Base-by-base conservation (phyloP, 495 filamentous ascomycete genomes). In the Penicillium atrosanguineum region DNA sequence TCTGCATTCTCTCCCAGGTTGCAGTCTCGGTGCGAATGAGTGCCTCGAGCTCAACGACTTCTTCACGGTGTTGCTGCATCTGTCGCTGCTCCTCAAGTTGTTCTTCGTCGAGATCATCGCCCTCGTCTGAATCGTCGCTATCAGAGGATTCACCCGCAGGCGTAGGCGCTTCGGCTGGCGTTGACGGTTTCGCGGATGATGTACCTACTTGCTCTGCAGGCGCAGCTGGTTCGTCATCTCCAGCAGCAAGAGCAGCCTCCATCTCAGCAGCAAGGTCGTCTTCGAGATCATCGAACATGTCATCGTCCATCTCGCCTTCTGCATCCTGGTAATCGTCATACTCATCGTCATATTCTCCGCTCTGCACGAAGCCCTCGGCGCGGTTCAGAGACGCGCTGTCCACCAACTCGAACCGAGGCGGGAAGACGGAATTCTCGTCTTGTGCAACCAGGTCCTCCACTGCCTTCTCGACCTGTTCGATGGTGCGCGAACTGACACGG, bases 381-480 rank as follows among this genome's bases (percentile, higher is more conserved):
- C 83, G 74, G 36, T 76, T 73, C 7, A 83, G 67, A 7, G 72
- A 71, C 1, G 79, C 69, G 18, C 76, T 79, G 45, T 94, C 90
- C 14, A 94, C 59, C 44, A 90, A 72, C 46, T 87, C 81, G 49
- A 80, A 88, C 40, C 71, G 74, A 4, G 80, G 78, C 28, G 74
- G 71, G 5, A 76, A 78, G n/a, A 80, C 71, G 18, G 77, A 83
- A 25, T 67, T 58, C 31, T 78, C 69, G 60, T 98, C 94, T 15
- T 82, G 80, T 2, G 79, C 74, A 18, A 96, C 76, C 28, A 97
- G 68, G 31, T 87, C 79, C 44, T 93, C 83, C 0, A 97, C 91
- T 31, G 87, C 84, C 16, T 82, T 82, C 60, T 97, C 91, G 0
- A 94, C 90, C 40, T 87, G 87, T 72, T 96, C 89, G 50, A 96